These are phyloP conservation scores for Kwoniella shandongensis DNA, from an alignment of 768 basidiomycete species.

Conservation along the genomic window DNA sequence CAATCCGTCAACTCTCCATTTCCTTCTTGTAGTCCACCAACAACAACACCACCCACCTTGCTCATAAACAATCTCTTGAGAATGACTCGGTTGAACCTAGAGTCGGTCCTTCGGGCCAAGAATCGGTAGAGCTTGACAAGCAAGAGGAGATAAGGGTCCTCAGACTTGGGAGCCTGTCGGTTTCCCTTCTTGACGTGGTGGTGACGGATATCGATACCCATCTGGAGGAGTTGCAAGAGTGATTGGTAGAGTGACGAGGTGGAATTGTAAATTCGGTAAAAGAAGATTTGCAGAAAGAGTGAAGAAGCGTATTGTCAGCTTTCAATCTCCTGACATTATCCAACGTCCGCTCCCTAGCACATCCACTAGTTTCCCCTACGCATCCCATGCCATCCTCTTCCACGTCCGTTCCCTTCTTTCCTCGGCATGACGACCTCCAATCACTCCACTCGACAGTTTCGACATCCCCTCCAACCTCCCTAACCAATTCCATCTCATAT, in stretches of 20 bases:
- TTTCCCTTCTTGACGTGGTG: slow-evolving; percentile 99
- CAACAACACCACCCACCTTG: slow-evolving; percentile 57
- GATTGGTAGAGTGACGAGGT: not conserved
- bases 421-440: not conserved
- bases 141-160: slow-evolving; percentile 97
- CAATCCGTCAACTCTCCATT: not conserved
- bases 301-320: slow-evolving; percentile 9
- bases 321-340: not conserved
- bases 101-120: slow-evolving; percentile 93
- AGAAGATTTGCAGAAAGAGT: slow-evolving; percentile 1
- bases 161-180: slow-evolving; percentile 92
- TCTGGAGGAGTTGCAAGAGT: slow-evolving; percentile 20
- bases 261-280: not conserved
- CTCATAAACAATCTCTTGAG: slow-evolving; percentile 91
- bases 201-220: slow-evolving; percentile 90
- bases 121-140: slow-evolving; percentile 99
- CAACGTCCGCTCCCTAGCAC: too few relatives aligned
- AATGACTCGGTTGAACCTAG: slow-evolving; percentile 92
- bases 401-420: not conserved
- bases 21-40: not conserved
- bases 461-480: not conserved
- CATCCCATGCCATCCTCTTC: not conserved
- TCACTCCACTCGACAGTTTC: not conserved
- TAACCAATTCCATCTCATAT: not conserved
- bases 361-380: too few relatives aligned